Conservation (phyloP, 2,329 filamentous ascomycete species). For the Leptographium galeiforme region DNA sequence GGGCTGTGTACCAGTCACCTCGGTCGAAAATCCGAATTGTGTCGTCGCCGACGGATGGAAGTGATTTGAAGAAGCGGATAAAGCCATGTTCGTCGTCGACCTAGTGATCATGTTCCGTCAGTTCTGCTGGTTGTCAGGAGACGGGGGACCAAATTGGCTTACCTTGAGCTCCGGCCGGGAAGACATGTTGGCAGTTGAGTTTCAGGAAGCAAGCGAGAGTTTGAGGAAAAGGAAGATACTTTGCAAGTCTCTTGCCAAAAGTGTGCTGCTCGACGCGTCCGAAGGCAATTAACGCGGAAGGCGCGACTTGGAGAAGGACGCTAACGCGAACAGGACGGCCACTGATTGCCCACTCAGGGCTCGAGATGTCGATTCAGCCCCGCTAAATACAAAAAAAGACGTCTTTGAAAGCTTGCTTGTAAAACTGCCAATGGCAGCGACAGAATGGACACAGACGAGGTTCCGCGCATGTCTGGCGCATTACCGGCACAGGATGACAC, state of each 20-base stretch:
- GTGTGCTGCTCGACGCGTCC: neutral
- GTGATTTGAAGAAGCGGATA: conserved; percentile 88
- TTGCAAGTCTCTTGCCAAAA: neutral
- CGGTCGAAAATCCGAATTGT: conserved; percentile 88
- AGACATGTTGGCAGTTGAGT: conserved; percentile 39
- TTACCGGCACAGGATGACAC: neutral
- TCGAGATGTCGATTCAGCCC: neutral
- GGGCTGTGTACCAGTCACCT: conserved; percentile 91
- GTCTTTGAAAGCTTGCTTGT: neutral
- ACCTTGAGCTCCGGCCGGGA: conserved; percentile 62
- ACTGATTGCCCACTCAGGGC: neutral
- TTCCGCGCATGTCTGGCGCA: conserved; percentile 1
- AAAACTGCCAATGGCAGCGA: neutral
- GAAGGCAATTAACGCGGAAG: conserved; percentile 1
- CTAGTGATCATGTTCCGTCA: conserved; percentile 25
- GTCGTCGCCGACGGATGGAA: conserved; percentile 56
- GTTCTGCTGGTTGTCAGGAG: neutral
- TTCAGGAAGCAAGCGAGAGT: neutral
- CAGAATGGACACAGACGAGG: conserved; percentile 1
- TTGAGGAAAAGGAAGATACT: neutral
- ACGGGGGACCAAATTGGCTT: conserved; percentile 4
- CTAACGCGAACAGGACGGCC: neutral
- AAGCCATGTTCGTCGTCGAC: conserved; percentile 96
- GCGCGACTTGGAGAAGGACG: neutral
- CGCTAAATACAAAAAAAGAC: neutral